Percentiles rank a stretch among this genome's conserved stretches.
Evolutionary conservation across 1,284 basidiomycete species (phyloP).

Genomic region (Pulveroboletus sp.): DNA sequence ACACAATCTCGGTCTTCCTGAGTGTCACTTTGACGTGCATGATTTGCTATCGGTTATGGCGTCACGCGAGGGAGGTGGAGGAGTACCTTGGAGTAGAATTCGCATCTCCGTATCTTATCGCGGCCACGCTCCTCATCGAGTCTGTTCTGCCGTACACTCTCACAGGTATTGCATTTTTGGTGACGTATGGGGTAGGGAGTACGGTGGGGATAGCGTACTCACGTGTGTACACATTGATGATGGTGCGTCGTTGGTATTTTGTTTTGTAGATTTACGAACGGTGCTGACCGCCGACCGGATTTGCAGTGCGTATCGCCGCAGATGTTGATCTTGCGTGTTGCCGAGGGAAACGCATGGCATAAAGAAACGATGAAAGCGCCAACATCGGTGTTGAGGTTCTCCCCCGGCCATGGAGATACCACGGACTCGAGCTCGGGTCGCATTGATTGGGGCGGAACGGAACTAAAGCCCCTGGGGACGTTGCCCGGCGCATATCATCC

Average conservation of each 20-base stretch:
- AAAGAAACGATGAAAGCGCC: background rate
- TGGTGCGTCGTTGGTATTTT: background rate
- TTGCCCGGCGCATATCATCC: no score
- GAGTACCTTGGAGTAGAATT: background rate
- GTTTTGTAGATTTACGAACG: background rate
- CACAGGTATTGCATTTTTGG: background rate
- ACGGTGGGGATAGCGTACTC: background rate
- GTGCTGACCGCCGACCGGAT: background rate
- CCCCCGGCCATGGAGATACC: background rate
- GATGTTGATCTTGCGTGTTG: conserved; percentile 1
- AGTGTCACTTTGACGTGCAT: conserved; percentile 4
- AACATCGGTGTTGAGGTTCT: background rate
- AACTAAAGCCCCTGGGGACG: background rate
- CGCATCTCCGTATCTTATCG: background rate
- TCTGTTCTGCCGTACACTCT: background rate
- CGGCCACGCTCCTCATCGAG: background rate
- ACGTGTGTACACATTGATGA: background rate
- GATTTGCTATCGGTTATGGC: conserved; percentile 11
- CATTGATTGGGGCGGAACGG: background rate
- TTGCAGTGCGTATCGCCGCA: conserved; percentile 21
- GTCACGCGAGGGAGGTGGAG: background rate
- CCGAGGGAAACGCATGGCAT: conserved; percentile 3
- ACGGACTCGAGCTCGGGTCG: background rate
- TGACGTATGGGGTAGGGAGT: background rate
- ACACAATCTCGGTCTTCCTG: conserved; percentile 2